Evolutionary conservation across 148 eudicot species (phyloP).

Genomic region (Bassia scoparia): DNA sequence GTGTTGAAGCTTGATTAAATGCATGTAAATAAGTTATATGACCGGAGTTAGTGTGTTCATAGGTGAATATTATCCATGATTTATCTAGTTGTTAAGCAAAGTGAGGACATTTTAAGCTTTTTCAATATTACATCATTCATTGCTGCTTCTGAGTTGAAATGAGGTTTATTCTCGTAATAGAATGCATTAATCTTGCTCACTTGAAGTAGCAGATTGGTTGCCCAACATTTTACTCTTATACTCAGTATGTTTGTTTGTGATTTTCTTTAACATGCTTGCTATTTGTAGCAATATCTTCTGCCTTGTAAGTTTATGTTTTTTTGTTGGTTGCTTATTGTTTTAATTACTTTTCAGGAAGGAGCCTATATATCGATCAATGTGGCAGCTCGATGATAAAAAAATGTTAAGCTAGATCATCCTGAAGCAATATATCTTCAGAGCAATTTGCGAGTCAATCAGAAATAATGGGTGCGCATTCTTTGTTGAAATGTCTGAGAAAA

Average conservation of each 20-base stretch:
- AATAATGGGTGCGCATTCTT: conserved; percentile 22
- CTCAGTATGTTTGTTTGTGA: too few species aligned
- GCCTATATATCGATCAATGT: conserved; percentile 18
- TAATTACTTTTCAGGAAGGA: conserved; percentile 46
- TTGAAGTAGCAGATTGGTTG: neutral
- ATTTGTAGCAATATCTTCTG: neutral
- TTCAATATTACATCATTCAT: too few species aligned
- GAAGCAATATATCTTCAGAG: conserved; percentile 22
- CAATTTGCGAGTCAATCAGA: conserved; percentile 24
- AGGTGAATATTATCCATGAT: neutral
- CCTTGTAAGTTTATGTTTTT: neutral
- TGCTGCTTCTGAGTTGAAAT: neutral
- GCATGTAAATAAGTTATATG: neutral
- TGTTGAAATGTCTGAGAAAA: conserved; percentile 8
- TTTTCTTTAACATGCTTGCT: too few species aligned
- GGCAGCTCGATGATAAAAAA: conserved; percentile 18
- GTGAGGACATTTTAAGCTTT: conserved; percentile 3
- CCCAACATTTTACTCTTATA: too few species aligned
- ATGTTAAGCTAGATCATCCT: conserved; percentile 20
- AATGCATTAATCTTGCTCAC: neutral
- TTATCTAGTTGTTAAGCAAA: neutral
- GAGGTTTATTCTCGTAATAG: neutral
- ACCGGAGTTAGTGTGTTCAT: neutral
- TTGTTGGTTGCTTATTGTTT: conserved; percentile 9
- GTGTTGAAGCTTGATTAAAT: neutral